Evolutionary conservation across 2,329 filamentous ascomycete species (phyloP).

Genomic region (Chaetomiaceae sp.): DNA sequence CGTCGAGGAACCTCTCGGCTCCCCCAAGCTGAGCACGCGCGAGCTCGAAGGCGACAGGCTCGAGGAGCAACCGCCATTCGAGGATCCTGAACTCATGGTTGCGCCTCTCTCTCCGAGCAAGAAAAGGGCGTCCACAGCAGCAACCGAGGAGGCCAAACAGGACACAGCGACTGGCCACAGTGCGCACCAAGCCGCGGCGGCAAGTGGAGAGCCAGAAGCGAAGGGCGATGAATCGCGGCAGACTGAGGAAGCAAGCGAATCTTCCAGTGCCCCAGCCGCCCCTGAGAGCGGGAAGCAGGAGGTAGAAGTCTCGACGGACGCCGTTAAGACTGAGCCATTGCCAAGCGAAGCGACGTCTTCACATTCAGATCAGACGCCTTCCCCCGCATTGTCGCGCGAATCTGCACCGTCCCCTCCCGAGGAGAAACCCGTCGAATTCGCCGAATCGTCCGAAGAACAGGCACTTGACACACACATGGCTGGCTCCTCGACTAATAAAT

Average conservation of each 20-base stretch:
- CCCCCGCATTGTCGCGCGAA: slow-evolving; percentile 50
- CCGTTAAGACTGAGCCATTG: slow-evolving; percentile 4
- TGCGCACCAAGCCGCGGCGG: background rate
- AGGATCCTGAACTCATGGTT: slow-evolving; percentile 54
- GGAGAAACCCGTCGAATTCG: background rate
- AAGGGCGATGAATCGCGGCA: background rate
- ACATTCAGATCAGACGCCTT: slow-evolving; percentile 56
- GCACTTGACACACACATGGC: background rate
- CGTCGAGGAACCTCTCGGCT: slow-evolving; percentile 72
- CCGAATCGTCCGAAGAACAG: slow-evolving; percentile 8
- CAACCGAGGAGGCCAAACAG: slow-evolving; percentile 1
- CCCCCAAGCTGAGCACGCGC: slow-evolving; percentile 59
- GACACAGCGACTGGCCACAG: background rate
- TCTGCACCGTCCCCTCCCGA: background rate
- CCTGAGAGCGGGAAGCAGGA: slow-evolving; percentile 1
- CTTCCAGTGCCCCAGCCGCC: slow-evolving; percentile 32
- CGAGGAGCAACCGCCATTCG: slow-evolving; percentile 48
- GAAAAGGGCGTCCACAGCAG: slow-evolving; percentile 17
- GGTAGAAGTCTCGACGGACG: background rate
- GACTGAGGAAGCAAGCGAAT: background rate
- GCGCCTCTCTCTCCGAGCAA: slow-evolving; percentile 55
- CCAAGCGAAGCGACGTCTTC: slow-evolving; percentile 17
- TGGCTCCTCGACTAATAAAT: background rate
- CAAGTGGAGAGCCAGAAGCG: background rate
- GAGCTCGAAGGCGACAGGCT: slow-evolving; percentile 37